These are phyloP conservation scores for Penicillium hordei DNA, from an alignment of 2,329 filamentous ascomycete genomes.

Conservation along the genomic window DNA sequence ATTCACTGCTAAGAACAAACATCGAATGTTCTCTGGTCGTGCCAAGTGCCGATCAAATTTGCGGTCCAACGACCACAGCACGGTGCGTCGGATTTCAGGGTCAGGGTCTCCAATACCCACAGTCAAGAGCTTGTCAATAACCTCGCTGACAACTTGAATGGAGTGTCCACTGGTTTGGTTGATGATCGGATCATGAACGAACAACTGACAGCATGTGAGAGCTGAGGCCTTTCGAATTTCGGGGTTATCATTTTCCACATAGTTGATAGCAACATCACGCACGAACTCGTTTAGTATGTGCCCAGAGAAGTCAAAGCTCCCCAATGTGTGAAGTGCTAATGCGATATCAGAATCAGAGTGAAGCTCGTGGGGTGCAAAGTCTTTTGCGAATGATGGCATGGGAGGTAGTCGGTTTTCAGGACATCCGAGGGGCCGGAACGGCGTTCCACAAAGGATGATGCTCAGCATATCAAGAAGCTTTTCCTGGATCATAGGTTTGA, in stretches of 20 bases:
- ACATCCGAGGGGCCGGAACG: conserved; percentile 88
- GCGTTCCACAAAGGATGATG: conserved; percentile 85
- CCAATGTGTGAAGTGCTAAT: conserved; percentile 86
- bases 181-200: conserved; percentile 94
- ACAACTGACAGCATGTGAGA: conserved; percentile 95
- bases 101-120: conserved; percentile 92
- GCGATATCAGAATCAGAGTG: conserved; percentile 87
- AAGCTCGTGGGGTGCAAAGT: conserved; percentile 79
- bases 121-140: conserved; percentile 93
- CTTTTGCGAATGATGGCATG: conserved; percentile 80
- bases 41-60: conserved; percentile 96
- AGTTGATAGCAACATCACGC: conserved; percentile 95
- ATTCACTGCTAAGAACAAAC: conserved; percentile 90
- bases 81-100: conserved; percentile 81
- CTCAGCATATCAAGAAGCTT: conserved; percentile 92
- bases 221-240: conserved; percentile 93
- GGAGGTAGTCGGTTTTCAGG: conserved; percentile 81
- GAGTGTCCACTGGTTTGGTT: conserved; percentile 97
- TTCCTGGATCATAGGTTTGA: conserved; percentile 90
- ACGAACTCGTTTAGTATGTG: conserved; percentile 98
- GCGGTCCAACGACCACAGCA: conserved; percentile 83
- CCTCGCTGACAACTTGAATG: conserved; percentile 93
- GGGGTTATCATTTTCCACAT: conserved; percentile 92
- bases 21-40: conserved; percentile 95
- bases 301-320: conserved; percentile 91